Evolutionary conservation across 495 filamentous ascomycete species (phyloP).

Genomic region (Lasiosphaeria ovina): DNA sequence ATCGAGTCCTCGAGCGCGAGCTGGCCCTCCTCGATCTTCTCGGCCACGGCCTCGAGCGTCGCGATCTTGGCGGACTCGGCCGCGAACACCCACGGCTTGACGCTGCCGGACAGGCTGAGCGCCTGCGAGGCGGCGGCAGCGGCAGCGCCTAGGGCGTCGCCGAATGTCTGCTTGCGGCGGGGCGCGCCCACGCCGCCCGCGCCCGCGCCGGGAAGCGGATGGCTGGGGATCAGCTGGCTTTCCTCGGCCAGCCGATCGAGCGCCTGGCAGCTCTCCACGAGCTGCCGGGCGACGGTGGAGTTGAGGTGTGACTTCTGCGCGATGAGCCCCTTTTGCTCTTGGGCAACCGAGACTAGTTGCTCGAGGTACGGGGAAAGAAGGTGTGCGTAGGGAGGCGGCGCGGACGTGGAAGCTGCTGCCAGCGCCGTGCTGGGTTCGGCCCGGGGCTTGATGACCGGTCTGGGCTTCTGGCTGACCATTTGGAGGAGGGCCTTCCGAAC

Average conservation of each 20-base stretch:
- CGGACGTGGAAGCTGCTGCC: slow-evolving; percentile 15
- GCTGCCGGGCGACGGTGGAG: slow-evolving; percentile 56
- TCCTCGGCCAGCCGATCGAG: slow-evolving; percentile 65
- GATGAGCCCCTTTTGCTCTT: slow-evolving; percentile 60
- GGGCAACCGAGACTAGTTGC: slow-evolving; percentile 54
- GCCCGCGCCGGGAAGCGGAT: slow-evolving; percentile 46
- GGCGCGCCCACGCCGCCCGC: not conserved
- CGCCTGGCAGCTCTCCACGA: slow-evolving; percentile 53
- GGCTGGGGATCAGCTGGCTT: slow-evolving; percentile 64
- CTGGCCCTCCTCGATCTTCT: slow-evolving; percentile 49
- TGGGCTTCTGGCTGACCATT: slow-evolving; percentile 26
- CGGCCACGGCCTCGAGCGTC: slow-evolving; percentile 46
- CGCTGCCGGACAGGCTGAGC: slow-evolving; percentile 36
- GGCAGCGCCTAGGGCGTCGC: slow-evolving; percentile 21
- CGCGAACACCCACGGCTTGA: slow-evolving; percentile 51
- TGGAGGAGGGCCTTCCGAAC: slow-evolving; percentile 45
- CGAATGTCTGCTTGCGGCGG: slow-evolving; percentile 19
- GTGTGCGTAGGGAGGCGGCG: slow-evolving; percentile 26
- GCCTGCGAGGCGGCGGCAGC: slow-evolving; percentile 22
- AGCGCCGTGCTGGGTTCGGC: slow-evolving; percentile 17
- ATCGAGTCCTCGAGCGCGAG: slow-evolving; percentile 44
- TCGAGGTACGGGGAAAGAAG: slow-evolving; percentile 56
- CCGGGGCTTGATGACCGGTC: slow-evolving; percentile 36
- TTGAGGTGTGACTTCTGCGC: slow-evolving; percentile 64
- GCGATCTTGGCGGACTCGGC: slow-evolving; percentile 49